Conservation (phyloP, 208 protist genomes). For the Tritrichomonas musculus region DNA sequence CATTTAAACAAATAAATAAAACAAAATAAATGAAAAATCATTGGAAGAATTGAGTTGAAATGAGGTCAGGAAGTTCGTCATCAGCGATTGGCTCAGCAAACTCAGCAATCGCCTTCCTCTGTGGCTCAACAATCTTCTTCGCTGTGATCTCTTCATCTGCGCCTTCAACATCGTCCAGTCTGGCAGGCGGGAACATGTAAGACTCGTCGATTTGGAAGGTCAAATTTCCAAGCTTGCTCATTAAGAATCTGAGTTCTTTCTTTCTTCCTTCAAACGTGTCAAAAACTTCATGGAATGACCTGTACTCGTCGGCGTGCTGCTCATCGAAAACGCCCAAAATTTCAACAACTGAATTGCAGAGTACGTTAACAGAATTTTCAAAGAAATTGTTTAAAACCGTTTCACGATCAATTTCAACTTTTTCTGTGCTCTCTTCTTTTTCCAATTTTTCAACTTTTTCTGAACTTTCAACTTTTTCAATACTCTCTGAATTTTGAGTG, state of each 20-base stretch:
- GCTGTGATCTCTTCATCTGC: background rate
- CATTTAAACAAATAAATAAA: no score
- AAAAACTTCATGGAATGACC: background rate
- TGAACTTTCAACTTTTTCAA: no score
- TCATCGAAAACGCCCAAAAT: background rate
- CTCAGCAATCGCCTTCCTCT: background rate
- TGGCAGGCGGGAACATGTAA: background rate
- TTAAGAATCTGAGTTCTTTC: conserved; percentile 5
- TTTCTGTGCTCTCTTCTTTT: background rate
- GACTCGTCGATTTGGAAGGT: background rate
- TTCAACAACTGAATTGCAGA: background rate
- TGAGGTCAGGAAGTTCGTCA: conserved; percentile 20
- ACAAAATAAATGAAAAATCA: background rate
- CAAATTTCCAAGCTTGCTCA: background rate
- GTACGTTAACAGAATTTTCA: background rate
- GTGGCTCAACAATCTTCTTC: background rate
- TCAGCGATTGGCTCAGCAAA: background rate
- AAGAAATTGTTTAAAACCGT: background rate
- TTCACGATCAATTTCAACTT: background rate
- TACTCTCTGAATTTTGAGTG: background rate
- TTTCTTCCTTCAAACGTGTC: background rate
- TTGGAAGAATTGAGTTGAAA: conserved; percentile 26
- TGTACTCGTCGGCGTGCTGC: background rate
- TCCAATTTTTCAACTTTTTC: background rate
- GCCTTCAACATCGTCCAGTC: background rate